Base-by-base conservation (phyloP, 169 alveolate genomes). In the Babesia ovata region DNA sequence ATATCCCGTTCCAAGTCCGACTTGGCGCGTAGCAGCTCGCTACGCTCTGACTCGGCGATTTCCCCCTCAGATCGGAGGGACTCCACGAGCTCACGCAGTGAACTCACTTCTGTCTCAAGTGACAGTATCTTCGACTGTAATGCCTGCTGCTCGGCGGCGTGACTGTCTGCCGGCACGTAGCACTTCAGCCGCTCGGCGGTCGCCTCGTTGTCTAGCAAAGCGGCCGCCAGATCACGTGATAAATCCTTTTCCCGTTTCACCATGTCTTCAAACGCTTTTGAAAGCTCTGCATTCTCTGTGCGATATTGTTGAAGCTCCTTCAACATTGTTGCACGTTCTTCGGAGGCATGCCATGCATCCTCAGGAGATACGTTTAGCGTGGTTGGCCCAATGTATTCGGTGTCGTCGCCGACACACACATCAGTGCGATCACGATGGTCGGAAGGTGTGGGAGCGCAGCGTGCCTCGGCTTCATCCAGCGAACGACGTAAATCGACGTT, bases 391-490 rank as follows among this genome's bases (percentile, higher is more conserved):
- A n/a, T 9, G 44, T 29, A 14, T 26, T 36, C 66, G 8, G 33
- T 36, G 33, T 67, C 76, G 21, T 14, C 44, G 0, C 76, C 76
- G 11, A 67, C 76, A 50, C 76, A 67, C 53, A 48, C 76, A 19
- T 67, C 76, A 14, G 28, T 29, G 76, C 76, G 65, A 24, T 54
- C 57, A 17, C 17, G 1, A 10, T 4, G 14, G 6, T 14, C 33
- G 12, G 42, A 19, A 16, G 13, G 9, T 10, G 39, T 13, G 7
- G 52, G 19, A 6, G 4, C 8, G n/a, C 11, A 6, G 13, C 19
- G 22, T 2, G 48, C 19, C 56, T 57, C 73, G 6, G 52, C 46
- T 22, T 42, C 21, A 36, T 49, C 83, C 49, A 78, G 21, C 44
- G 52, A 65, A 8, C 10, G n/a, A 9, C 67, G 73, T n/a, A 79